Conservation (phyloP, 2,329 filamentous ascomycete species). For the Claviceps fusiformis region DNA sequence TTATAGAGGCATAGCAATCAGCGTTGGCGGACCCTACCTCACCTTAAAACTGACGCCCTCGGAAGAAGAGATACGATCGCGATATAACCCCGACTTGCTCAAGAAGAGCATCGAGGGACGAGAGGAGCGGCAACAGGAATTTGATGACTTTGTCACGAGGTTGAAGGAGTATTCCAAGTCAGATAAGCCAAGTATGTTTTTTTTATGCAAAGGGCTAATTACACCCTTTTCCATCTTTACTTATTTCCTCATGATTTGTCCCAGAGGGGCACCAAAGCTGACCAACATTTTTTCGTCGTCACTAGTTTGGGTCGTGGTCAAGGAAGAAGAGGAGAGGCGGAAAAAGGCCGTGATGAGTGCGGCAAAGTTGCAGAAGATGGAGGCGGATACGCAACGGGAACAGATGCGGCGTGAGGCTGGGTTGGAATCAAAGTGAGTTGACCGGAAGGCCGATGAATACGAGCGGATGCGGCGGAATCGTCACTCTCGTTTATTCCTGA, state of each 20-base stretch:
- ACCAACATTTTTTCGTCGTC: not conserved
- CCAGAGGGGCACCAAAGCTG: not conserved
- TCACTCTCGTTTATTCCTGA: no score
- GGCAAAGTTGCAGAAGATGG: constrained; percentile 23
- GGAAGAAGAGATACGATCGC: constrained; percentile 83
- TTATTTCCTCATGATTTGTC: not conserved
- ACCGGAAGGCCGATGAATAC: not conserved
- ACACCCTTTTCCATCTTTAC: not conserved
- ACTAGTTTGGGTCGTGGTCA: constrained; percentile 37
- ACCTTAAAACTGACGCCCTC: constrained; percentile 69
- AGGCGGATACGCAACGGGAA: constrained; percentile 30
- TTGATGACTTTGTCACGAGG: constrained; percentile 71
- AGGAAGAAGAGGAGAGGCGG: constrained; percentile 31
- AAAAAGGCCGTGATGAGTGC: constrained; percentile 23
- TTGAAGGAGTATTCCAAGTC: constrained; percentile 85
- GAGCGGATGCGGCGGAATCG: not conserved
- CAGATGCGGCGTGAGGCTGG: constrained; percentile 37
- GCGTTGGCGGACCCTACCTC: constrained; percentile 74
- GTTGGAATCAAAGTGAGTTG: constrained; percentile 20
- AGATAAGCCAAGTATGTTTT: constrained; percentile 68
- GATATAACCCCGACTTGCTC: constrained; percentile 91
- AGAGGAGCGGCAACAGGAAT: constrained; percentile 65
- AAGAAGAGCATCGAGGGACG: constrained; percentile 72
- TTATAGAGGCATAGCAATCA: constrained; percentile 53
- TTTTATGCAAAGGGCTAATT: not conserved